A percentile compares a stretch with the other conserved stretches of the same genome.
Evolutionary conservation across 768 basidiomycete genomes (phyloP).

Genomic region (Boletales sp.): DNA sequence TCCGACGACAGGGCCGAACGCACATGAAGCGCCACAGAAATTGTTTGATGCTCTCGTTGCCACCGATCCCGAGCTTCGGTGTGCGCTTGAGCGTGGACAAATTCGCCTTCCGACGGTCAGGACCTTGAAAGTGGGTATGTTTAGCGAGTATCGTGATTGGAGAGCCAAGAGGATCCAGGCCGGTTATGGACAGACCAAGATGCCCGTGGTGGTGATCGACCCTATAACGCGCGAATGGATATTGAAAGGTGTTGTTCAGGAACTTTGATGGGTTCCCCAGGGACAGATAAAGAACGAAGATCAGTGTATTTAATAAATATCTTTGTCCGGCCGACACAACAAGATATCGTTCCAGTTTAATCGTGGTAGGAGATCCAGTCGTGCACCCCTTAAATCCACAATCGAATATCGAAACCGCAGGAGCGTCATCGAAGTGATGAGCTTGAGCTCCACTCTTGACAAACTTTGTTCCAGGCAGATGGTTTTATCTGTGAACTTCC

Average conservation of each 20-base stretch:
- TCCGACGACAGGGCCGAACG: slow-evolving; percentile 5
- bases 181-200: slow-evolving; percentile 11
- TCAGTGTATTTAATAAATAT: too few relatives aligned
- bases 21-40: background rate
- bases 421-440: slow-evolving; percentile 64
- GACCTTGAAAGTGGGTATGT: slow-evolving; percentile 16
- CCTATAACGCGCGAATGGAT: slow-evolving; percentile 13
- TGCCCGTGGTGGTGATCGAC: slow-evolving; percentile 10
- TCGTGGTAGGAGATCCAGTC: too few relatives aligned
- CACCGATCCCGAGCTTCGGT: background rate
- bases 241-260: slow-evolving; percentile 10
- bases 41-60: slow-evolving; percentile 8
- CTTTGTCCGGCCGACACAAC: too few relatives aligned
- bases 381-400: slow-evolving; percentile 48
- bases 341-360: too few relatives aligned
- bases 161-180: slow-evolving; percentile 1
- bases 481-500: slow-evolving; percentile 52
- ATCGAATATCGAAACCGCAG: slow-evolving; percentile 58
- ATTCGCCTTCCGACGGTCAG: slow-evolving; percentile 18
- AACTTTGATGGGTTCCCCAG: slow-evolving; percentile 1
- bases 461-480: slow-evolving; percentile 71
- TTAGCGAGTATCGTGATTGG: slow-evolving; percentile 15
- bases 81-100: background rate
- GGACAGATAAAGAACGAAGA: too few relatives aligned
- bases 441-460: slow-evolving; percentile 70